These are phyloP conservation scores for Starmerella lactis-condensi DNA, from an alignment of 805 yeast species.

Conservation along the genomic window DNA sequence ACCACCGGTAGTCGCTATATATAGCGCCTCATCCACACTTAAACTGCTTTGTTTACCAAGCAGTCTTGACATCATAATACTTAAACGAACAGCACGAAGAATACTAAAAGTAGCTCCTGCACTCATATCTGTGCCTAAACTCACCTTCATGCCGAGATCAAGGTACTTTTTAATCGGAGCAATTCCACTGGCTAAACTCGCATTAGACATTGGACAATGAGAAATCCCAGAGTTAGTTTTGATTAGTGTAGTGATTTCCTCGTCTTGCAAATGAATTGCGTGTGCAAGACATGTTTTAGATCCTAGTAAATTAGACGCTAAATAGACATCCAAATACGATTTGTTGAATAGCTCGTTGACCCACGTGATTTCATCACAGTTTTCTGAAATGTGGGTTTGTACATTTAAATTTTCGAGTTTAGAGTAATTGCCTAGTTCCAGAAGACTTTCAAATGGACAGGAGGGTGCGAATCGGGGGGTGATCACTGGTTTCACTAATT, in stretches of 20 bases:
- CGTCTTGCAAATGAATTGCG: conserved; percentile 54
- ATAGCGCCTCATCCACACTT: conserved; percentile 51
- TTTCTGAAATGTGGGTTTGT: conserved; percentile 87
- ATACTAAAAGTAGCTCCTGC: conserved; percentile 60
- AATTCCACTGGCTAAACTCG: conserved; percentile 77
- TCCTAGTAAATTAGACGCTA: conserved; percentile 39
- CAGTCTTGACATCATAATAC: conserved; percentile 53
- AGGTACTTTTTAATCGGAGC: conserved; percentile 60
- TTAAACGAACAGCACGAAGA: conserved; percentile 47
- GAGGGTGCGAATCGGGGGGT: conserved; percentile 93
- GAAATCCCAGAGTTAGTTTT: conserved; percentile 49
- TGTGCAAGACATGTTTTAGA: conserved; percentile 70
- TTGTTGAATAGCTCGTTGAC: conserved; percentile 46
- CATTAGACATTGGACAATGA: conserved; percentile 87
- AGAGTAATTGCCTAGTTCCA: conserved; percentile 44
- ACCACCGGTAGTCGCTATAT: conserved; percentile 77
- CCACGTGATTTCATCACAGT: conserved; percentile 52
- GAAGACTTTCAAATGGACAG: conserved; percentile 47
- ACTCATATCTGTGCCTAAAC: conserved; percentile 65
- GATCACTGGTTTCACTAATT: conserved; percentile 48
- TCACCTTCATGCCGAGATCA: conserved; percentile 48
- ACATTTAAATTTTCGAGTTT: conserved; percentile 35
- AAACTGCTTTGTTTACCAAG: conserved; percentile 41
- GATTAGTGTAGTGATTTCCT: conserved; percentile 43
- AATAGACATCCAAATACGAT: conserved; percentile 62